Conservation (phyloP, 1,284 basidiomycete genomes). For the Malassezia equina region DNA sequence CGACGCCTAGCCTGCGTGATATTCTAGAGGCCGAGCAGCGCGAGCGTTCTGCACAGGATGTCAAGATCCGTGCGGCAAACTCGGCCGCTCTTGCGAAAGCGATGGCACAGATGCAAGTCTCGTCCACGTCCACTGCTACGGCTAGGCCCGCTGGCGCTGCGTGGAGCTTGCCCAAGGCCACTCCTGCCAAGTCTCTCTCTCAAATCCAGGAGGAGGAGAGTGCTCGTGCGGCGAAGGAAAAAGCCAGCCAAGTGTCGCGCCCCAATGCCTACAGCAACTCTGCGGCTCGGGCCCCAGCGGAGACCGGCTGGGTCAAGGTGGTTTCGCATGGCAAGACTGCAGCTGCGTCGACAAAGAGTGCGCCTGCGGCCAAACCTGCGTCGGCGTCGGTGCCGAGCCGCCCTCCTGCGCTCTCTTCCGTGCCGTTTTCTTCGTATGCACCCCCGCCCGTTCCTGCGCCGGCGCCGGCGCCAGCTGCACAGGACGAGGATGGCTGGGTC, state of each 20-base stretch:
- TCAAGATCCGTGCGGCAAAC: constrained; percentile 1
- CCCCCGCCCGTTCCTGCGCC: not conserved
- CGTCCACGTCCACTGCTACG: constrained; percentile 57
- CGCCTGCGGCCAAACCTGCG: constrained; percentile 1
- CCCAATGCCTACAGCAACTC: constrained; percentile 35
- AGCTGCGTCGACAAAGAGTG: not conserved
- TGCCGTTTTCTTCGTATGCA: not conserved
- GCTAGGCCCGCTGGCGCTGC: constrained; percentile 50
- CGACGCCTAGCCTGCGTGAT: constrained; percentile 62
- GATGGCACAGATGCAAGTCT: constrained; percentile 44
- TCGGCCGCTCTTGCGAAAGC: constrained; percentile 49
- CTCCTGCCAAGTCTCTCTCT: constrained; percentile 83
- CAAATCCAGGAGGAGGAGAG: constrained; percentile 93
- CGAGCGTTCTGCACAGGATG: constrained; percentile 58
- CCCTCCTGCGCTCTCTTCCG: not conserved
- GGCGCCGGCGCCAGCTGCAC: not conserved
- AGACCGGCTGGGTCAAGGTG: constrained; percentile 11
- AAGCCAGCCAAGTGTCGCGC: constrained; percentile 55
- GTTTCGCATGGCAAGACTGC: constrained; percentile 2
- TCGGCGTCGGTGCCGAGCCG: constrained; percentile 2
- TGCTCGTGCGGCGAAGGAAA: constrained; percentile 51
- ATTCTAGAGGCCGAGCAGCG: constrained; percentile 89
- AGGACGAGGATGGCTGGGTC: constrained; percentile 13
- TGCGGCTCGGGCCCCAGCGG: constrained; percentile 69
- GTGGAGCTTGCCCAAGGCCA: constrained; percentile 21